These are phyloP conservation scores for Tuber umbilicatum DNA, from an alignment of 495 filamentous ascomycete species.

Conservation along the genomic window DNA sequence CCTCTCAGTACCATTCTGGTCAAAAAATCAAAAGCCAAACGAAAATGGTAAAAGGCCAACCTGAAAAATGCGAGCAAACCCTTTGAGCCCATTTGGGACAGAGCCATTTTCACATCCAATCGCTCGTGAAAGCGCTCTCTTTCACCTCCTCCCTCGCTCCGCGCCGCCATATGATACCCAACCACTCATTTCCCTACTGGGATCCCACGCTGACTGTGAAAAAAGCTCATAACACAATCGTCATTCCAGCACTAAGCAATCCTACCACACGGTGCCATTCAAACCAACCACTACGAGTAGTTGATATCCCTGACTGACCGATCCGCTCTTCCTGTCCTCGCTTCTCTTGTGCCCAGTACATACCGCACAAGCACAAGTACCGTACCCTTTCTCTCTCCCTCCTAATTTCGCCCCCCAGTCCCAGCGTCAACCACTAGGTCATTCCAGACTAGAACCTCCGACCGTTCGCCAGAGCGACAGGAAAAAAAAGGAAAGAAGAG, in stretches of 20 bases:
- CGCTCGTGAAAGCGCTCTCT: background rate
- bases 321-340: background rate
- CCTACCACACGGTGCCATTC: background rate
- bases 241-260: background rate
- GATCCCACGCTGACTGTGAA: background rate
- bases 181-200: background rate
- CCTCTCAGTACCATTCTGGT: background rate
- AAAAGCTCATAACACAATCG: background rate
- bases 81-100: background rate
- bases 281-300: background rate
- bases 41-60: background rate
- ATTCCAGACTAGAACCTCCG: background rate
- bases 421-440: background rate
- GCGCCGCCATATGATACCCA: background rate
- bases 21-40: background rate
- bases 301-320: background rate
- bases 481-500: background rate
- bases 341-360: background rate
- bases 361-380: background rate
- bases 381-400: background rate
- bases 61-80: background rate
- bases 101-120: background rate
- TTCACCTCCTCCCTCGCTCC: background rate
- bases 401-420: background rate
- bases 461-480: background rate